Conservation (phyloP, 352 stramenopile species). For the Pythium periplocum region DNA sequence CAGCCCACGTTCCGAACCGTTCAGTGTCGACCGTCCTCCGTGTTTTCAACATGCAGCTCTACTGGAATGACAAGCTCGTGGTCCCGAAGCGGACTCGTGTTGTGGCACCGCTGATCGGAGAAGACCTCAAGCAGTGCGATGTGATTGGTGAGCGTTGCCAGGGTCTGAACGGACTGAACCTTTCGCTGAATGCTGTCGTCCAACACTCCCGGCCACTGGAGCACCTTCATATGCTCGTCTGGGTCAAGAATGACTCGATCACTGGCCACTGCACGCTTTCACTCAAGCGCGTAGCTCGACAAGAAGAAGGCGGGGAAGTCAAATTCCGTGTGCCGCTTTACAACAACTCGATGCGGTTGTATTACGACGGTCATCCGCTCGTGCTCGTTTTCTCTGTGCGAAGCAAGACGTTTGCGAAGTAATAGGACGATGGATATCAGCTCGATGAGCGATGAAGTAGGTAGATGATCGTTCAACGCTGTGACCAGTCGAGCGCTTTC, state of each 20-base stretch:
- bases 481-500: no score
- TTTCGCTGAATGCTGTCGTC: slow-evolving; percentile 72
- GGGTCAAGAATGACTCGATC: slow-evolving; percentile 76
- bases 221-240: slow-evolving; percentile 82
- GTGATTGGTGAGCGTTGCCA: slow-evolving; percentile 65
- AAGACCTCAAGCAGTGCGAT: slow-evolving; percentile 73
- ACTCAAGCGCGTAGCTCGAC: slow-evolving; percentile 67
- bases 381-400: slow-evolving; percentile 73
- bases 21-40: slow-evolving; percentile 63
- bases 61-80: slow-evolving; percentile 62
- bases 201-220: slow-evolving; percentile 65
- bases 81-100: slow-evolving; percentile 76
- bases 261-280: slow-evolving; percentile 78
- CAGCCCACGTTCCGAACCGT: slow-evolving; percentile 34
- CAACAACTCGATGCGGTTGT: slow-evolving; percentile 74
- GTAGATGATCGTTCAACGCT: no score
- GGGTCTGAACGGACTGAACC: slow-evolving; percentile 40
- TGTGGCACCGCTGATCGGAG: slow-evolving; percentile 67
- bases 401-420: slow-evolving; percentile 83
- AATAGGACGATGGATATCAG: neutral
- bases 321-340: slow-evolving; percentile 76
- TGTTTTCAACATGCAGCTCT: slow-evolving; percentile 74
- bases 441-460: no score
- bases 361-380: slow-evolving; percentile 63
- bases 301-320: slow-evolving; percentile 61